These are phyloP conservation scores for Phytophthora nicotianae DNA, from an alignment of 352 stramenopile species.

Conservation along the genomic window DNA sequence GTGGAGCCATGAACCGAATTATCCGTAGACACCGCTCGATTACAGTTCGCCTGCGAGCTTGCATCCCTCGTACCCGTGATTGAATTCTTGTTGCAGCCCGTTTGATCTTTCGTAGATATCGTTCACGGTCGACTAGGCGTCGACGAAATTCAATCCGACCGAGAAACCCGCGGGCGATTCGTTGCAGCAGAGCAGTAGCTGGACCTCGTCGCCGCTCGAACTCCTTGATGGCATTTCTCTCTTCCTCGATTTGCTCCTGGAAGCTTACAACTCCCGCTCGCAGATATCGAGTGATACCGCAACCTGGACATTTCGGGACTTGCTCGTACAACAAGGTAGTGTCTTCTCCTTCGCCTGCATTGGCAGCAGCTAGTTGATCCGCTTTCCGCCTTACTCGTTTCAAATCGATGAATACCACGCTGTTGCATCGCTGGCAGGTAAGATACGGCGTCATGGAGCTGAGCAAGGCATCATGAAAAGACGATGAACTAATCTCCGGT, in stretches of 20 bases:
- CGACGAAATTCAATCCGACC: conserved; percentile 58
- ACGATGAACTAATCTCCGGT: background rate
- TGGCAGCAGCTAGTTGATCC: conserved; percentile 15
- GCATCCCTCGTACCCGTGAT: conserved; percentile 60
- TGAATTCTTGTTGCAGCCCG: conserved; percentile 62
- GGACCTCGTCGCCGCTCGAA: conserved; percentile 61
- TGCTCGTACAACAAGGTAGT: conserved; percentile 51
- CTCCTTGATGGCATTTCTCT: conserved; percentile 62
- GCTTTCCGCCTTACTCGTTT: conserved; percentile 45
- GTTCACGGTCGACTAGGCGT: conserved; percentile 49
- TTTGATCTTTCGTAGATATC: conserved; percentile 60
- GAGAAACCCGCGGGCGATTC: conserved; percentile 68
- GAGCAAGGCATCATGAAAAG: conserved; percentile 22
- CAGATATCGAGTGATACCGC: conserved; percentile 70
- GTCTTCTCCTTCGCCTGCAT: conserved; percentile 14
- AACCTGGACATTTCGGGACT: conserved; percentile 65
- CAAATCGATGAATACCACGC: conserved; percentile 76
- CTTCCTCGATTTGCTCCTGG: conserved; percentile 76
- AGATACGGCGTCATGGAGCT: conserved; percentile 69
- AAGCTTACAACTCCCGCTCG: conserved; percentile 76
- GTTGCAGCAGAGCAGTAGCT: conserved; percentile 60
- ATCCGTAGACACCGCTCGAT: conserved; percentile 75
- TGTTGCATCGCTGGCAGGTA: conserved; percentile 82
- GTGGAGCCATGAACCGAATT: conserved; percentile 58
- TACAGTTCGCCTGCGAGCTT: conserved; percentile 52